These are phyloP conservation scores for Solanum sejunctum DNA, from an alignment of 257 asterid species.

Conservation along the genomic window DNA sequence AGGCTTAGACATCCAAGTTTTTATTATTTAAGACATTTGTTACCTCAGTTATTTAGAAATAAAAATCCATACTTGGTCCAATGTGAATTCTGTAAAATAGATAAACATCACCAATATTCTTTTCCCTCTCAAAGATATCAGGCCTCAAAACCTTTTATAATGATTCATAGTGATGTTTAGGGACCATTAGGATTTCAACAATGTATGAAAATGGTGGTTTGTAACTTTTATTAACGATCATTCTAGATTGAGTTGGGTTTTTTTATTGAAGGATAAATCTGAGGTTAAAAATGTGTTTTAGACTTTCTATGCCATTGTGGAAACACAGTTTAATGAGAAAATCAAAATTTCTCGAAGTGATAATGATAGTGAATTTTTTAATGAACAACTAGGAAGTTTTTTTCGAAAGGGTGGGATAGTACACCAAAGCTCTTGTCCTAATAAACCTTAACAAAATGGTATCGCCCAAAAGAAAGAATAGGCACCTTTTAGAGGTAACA, in stretches of 20 bases:
- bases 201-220: no score
- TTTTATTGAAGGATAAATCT: no score
- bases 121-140: no score
- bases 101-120: no score
- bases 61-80: neutral
- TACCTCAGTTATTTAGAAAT: neutral
- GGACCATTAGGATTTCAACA: no score
- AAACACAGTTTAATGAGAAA: neutral
- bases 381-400: neutral
- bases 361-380: neutral
- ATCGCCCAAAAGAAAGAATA: neutral
- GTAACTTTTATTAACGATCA: no score
- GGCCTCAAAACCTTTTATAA: no score
- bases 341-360: neutral
- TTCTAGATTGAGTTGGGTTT: no score
- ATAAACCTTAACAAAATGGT: neutral
- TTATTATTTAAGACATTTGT: neutral
- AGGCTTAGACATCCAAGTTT: constrained; percentile 2
- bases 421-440: neutral
- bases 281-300: neutral
- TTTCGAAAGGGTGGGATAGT: neutral
- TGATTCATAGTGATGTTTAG: no score
- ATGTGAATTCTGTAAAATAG: no score
- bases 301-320: neutral
- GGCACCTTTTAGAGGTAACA: neutral